phyloP scores from a whole-genome alignment of 2,329 filamentous ascomycete species.

The Aspergillus unguis region DNA sequence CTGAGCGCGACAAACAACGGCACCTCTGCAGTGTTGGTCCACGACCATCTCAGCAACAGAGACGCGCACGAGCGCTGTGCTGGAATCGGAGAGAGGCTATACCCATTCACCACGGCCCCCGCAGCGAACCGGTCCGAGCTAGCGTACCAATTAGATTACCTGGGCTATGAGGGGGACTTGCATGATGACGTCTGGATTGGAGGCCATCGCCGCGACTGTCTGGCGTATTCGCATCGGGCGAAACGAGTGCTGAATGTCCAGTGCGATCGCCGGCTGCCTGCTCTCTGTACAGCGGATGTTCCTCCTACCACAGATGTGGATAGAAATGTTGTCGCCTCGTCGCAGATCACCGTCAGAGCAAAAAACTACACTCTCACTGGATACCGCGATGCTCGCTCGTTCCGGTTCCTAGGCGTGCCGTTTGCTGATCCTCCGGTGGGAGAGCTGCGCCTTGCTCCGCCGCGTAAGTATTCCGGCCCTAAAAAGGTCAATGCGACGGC shows the following conservation, averaged over 20 bases:
- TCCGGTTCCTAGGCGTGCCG: slow-evolving; percentile 46
- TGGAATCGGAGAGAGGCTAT: slow-evolving; percentile 23
- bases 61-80: slow-evolving; percentile 18
- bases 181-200: slow-evolving; percentile 18
- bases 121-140: slow-evolving; percentile 18
- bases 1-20: slow-evolving; percentile 25
- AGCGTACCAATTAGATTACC: slow-evolving; percentile 25
- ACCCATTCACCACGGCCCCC: slow-evolving; percentile 11
- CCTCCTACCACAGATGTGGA: slow-evolving; percentile 21
- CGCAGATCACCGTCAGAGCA: slow-evolving; percentile 19
- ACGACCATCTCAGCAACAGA: slow-evolving; percentile 12
- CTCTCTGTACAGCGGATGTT: slow-evolving; percentile 22
- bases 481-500: slow-evolving; percentile 31
- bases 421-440: slow-evolving; percentile 48
- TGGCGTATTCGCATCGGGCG: slow-evolving; percentile 17
- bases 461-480: slow-evolving; percentile 26
- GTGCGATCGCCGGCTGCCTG: slow-evolving; percentile 18
- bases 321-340: slow-evolving; percentile 12
- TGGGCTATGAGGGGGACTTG: slow-evolving; percentile 17
- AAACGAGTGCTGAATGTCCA: slow-evolving; percentile 10
- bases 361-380: slow-evolving; percentile 22
- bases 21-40: slow-evolving; percentile 21
- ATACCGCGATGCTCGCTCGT: slow-evolving; percentile 28
- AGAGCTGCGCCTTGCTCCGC: slow-evolving; percentile 42
- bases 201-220: slow-evolving; percentile 7